A percentile compares a stretch with the other conserved stretches of the same genome.
Conservation (phyloP, 345 rosid species). For the Aquilaria malaccensis region DNA sequence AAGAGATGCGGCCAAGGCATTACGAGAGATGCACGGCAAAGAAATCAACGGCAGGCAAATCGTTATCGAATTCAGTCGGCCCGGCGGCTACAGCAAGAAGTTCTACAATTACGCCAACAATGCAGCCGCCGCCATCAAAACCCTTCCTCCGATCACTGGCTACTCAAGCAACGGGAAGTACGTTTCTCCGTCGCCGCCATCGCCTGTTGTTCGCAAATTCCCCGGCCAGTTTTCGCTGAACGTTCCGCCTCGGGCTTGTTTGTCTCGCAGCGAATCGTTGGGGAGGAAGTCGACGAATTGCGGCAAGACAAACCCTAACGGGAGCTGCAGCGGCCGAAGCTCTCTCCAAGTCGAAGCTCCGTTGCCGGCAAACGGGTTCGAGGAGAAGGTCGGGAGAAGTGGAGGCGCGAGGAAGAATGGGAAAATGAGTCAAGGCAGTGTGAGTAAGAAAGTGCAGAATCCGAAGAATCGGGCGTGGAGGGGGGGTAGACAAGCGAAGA, state of each 20-base stretch:
- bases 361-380: conserved; percentile 15
- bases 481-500: conserved; percentile 28
- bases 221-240: conserved; percentile 6
- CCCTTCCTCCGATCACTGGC: conserved; percentile 4
- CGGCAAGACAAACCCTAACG: conserved; percentile 23
- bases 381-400: neutral
- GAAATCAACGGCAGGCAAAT: conserved; percentile 48
- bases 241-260: conserved; percentile 11
- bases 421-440: conserved; percentile 19
- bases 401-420: conserved; percentile 21
- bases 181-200: conserved; percentile 9
- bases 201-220: conserved; percentile 6
- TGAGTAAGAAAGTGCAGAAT: conserved; percentile 22
- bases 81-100: conserved; percentile 64
- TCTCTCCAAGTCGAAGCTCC: conserved; percentile 18
- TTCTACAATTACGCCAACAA: conserved; percentile 28
- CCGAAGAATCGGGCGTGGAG: conserved; percentile 39
- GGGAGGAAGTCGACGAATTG: conserved; percentile 10
- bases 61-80: conserved; percentile 74
- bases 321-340: neutral
- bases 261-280: conserved; percentile 11
- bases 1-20: conserved; percentile 75
- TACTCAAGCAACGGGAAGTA: conserved; percentile 16
- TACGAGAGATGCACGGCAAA: conserved; percentile 61
- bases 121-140: neutral